These are phyloP conservation scores for Suhomyces pyralidae DNA, from an alignment of 805 yeast species.

Conservation along the genomic window DNA sequence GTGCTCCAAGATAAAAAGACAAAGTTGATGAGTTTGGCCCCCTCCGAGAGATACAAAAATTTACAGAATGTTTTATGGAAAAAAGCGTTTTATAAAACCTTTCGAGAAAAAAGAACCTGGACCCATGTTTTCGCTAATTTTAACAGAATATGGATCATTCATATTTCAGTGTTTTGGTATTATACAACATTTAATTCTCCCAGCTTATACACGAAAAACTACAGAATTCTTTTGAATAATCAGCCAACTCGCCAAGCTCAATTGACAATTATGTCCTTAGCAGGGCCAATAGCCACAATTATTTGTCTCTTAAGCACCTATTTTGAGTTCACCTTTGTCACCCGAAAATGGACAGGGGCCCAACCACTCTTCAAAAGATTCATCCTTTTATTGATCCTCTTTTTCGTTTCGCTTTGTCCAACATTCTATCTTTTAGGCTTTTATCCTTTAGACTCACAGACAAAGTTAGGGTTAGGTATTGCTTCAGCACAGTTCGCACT, in stretches of 20 bases:
- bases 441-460: slow-evolving; percentile 30
- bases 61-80: slow-evolving; percentile 63
- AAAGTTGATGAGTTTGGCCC: slow-evolving; percentile 51
- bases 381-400: slow-evolving; percentile 36
- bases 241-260: slow-evolving; percentile 58
- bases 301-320: slow-evolving; percentile 55
- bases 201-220: slow-evolving; percentile 59
- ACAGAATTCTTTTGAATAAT: slow-evolving; percentile 51
- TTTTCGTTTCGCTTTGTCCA: slow-evolving; percentile 50
- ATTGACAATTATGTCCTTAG: slow-evolving; percentile 59
- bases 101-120: slow-evolving; percentile 74
- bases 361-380: slow-evolving; percentile 53
- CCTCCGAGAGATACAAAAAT: slow-evolving; percentile 52
- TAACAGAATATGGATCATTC: slow-evolving; percentile 78
- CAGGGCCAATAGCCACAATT: slow-evolving; percentile 58
- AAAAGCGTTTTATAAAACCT: slow-evolving; percentile 69
- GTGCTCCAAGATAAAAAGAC: slow-evolving; percentile 42
- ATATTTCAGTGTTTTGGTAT: slow-evolving; percentile 72
- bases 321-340: slow-evolving; percentile 61
- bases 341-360: slow-evolving; percentile 72
- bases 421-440: slow-evolving; percentile 47
- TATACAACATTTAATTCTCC: slow-evolving; percentile 69
- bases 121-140: slow-evolving; percentile 69
- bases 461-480: slow-evolving; percentile 38
- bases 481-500: slow-evolving; percentile 55